A percentile compares a stretch with the other conserved stretches of the same genome.
Conservation (phyloP, 495 filamentous ascomycete genomes). For the Xylaria intraflava region DNA sequence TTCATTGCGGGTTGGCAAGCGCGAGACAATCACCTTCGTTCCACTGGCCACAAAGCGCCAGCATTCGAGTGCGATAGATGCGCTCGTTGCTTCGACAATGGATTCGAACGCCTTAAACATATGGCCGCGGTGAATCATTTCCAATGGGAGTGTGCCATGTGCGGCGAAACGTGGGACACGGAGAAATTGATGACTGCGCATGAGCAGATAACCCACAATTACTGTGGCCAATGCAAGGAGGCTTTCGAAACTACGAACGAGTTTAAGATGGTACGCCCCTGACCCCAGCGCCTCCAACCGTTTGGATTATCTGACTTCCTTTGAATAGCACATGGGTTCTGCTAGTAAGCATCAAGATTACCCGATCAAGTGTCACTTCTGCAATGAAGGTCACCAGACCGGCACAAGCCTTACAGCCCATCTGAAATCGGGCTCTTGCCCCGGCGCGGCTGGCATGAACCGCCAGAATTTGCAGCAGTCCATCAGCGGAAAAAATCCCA, state of each 20-base stretch:
- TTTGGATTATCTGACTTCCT: background rate
- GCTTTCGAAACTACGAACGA: background rate
- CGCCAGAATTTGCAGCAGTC: conserved; percentile 26
- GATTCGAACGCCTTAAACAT: too few relatives aligned
- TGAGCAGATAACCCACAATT: background rate
- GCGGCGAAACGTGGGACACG: background rate
- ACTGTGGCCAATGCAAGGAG: background rate
- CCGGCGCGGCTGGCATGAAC: conserved; percentile 12
- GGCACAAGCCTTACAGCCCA: conserved; percentile 31
- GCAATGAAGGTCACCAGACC: conserved; percentile 16
- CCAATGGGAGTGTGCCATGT: too few relatives aligned
- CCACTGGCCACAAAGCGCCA: background rate
- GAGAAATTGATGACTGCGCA: background rate
- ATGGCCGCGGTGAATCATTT: too few relatives aligned
- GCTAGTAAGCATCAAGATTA: background rate
- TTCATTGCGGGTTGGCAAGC: background rate
- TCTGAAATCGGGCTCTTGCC: conserved; percentile 24
- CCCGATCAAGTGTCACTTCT: conserved; percentile 25
- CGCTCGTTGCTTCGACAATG: too few relatives aligned
- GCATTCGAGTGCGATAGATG: background rate
- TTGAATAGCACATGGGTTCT: background rate
- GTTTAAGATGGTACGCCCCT: background rate
- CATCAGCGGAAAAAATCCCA: conserved; percentile 26
- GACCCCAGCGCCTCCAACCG: background rate
- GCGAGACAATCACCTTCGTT: background rate